Base-by-base conservation (phyloP, 2,329 filamentous ascomycete genomes). In the Aspergillus oerlinghausenensis region DNA sequence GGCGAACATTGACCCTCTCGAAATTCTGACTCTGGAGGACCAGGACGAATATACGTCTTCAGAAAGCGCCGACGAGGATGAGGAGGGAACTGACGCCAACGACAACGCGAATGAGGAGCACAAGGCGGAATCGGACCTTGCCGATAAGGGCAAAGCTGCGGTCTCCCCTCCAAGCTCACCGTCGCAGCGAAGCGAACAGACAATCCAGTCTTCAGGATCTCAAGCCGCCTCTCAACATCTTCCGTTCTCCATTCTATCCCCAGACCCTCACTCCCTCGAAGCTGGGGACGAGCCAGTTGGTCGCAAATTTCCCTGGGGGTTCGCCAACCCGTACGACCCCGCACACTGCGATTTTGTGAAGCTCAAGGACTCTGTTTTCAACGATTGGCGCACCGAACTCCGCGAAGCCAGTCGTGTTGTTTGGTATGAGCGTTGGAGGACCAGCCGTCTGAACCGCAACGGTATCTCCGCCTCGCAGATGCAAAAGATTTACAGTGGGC, bases 361-460 rank as follows among this genome's bases (percentile, higher is more conserved):
- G 60, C 82, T 99, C 64, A 94, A 94, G 76, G 92, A 97, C 58
- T 87, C 88, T 7, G 89, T 99, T 32, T 99, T 99, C 73, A 86
- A 81, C 63, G 93, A 97, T 69, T 99, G 94, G 94, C 88, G 93
- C 51, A 84, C 84, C 47, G 94, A 99, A 71, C 80, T 99, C 58
- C 88, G 93, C 59, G 91, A 96, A 73, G 89, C 91, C 52, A 96
- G 91, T 73, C 85, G 91, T 55, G 92, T 96, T 70, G 84, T 92
- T 66, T 97, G 92, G 90, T 97, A 97, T 67, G 93, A 97, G 75
- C 87, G 89, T 66, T 97, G 93, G 94, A 86, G 94, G 75, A 97
- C 84, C 49, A 75, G 71, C 64, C 73, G 74, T 14, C 64, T 77
- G 53, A 73, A 77, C 58, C 68, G 70, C 48, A 67, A 72, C 49